Evolutionary conservation across 306 rosid genomes (phyloP), one percentile per base, ranked within the genome.

Genomic region (Clitoria ternatea): DNA sequence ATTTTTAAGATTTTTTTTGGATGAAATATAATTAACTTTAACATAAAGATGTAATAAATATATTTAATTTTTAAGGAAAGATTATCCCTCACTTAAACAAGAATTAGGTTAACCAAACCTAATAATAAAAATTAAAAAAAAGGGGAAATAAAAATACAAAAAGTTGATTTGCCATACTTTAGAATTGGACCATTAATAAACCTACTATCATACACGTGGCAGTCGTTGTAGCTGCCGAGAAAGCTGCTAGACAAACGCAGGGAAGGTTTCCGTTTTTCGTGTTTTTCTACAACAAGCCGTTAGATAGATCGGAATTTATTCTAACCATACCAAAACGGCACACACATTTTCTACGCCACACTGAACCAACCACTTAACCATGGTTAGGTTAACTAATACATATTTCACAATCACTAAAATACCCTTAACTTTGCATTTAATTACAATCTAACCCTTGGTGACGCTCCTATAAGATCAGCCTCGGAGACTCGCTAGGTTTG

Each of bases 401-500:
- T 29, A 0, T 2, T 27, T 14, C 0, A 0, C 11, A 14, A 24
- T 14, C 52, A 22, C 83, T 19, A 4, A 5, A 63, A 24, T 10
- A 2, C 78, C 88, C 82, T 44, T 5, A 0, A 0, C 2, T 0
- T 1, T 7, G 7, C 7, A 0, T 0, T 18, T 18, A 75, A 60
- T 83, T 17, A 59, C 65, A 62, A 83, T 85, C 14, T 26, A 7
- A 3, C 66, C 76, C 79, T 56, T 6, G 15, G 0, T 5, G 5
- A 5, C n/a, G 13, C 10, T 6, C 12, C 94, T 90, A 90, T 90
- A 85, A 78, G 86, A 73, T 0, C 50, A 14, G 79, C 90, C 77
- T 61, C 81, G 7, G 85, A 90, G 86, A 88, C 86, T 79, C 87
- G 68, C 39, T 73, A 70, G 96, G 97, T 90, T 92, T 92, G 98